These are phyloP conservation scores for Wallemia ichthyophaga DNA, from an alignment of 1,284 basidiomycete species.

Conservation along the genomic window DNA sequence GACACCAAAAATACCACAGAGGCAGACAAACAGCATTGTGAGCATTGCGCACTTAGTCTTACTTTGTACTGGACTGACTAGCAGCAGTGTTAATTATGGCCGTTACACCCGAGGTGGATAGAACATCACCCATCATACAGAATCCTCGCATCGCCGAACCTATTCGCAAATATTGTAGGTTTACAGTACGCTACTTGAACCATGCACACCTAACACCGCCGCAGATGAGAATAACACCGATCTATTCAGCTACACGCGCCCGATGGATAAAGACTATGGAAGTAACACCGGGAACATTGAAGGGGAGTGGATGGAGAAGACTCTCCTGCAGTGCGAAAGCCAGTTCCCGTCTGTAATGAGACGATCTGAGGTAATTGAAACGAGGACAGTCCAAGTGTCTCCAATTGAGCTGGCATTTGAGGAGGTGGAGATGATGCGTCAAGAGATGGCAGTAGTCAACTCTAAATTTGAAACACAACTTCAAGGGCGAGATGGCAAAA, in stretches of 20 bases:
- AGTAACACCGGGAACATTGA: conserved; percentile 7
- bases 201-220: not conserved
- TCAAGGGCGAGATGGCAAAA: conserved; percentile 36
- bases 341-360: conserved; percentile 64
- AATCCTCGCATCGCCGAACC: conserved; percentile 53
- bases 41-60: no score
- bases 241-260: conserved; percentile 45
- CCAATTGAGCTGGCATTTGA: conserved; percentile 56
- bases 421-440: conserved; percentile 45
- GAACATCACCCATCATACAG: conserved; percentile 42
- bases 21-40: conserved; percentile 37
- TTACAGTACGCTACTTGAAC: no score
- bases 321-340: conserved; percentile 9
- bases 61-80: no score
- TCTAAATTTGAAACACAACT: conserved; percentile 37
- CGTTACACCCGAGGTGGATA: conserved; percentile 59
- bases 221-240: conserved; percentile 24
- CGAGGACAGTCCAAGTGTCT: conserved; percentile 45
- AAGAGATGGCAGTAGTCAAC: conserved; percentile 38
- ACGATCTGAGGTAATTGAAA: conserved; percentile 57
- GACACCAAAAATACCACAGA: conserved; percentile 37
- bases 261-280: conserved; percentile 24
- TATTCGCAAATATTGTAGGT: conserved; percentile 55
- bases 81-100: conserved; percentile 48
- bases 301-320: conserved; percentile 67